These are phyloP conservation scores for Juglanconis juglandina DNA, from an alignment of 2,329 filamentous ascomycete species.

Conservation along the genomic window DNA sequence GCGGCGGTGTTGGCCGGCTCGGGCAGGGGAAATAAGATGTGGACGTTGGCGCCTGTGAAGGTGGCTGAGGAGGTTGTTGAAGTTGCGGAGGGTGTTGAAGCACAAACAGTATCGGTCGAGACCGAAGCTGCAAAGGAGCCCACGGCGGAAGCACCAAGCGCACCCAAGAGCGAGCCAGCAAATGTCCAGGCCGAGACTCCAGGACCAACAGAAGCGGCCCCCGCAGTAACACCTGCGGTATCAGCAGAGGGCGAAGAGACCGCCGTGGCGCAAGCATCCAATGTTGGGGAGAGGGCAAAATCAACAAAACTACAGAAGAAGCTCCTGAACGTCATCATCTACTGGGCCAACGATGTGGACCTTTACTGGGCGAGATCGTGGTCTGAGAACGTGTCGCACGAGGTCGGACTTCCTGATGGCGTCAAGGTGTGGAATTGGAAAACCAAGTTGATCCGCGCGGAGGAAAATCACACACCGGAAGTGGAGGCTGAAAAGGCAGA, in stretches of 20 bases:
- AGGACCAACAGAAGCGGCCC: not conserved
- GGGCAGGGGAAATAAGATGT: constrained; percentile 50
- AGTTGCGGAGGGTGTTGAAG: not conserved
- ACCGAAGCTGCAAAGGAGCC: not conserved
- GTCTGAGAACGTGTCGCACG: constrained; percentile 53
- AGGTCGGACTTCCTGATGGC: constrained; percentile 33
- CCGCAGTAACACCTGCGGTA: not conserved
- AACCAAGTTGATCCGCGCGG: constrained; percentile 9
- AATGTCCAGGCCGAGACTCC: constrained; percentile 4
- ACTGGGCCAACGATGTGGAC: constrained; percentile 50
- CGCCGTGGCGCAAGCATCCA: not conserved
- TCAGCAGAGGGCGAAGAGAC: not conserved
- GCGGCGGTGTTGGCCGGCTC: constrained; percentile 53
- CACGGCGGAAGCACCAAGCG: not conserved
- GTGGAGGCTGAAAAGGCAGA: not conserved
- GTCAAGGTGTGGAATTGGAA: constrained; percentile 10
- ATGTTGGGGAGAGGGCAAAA: not conserved
- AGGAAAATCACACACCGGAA: not conserved
- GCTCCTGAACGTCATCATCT: constrained; percentile 44
- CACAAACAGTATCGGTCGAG: not conserved
- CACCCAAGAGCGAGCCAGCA: not conserved
- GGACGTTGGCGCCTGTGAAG: constrained; percentile 18
- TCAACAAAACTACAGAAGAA: constrained; percentile 6
- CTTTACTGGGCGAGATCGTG: constrained; percentile 45
- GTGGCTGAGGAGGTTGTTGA: constrained; percentile 2